Base-by-base conservation (phyloP, 148 eudicot genomes). In the Chenopodium suecicum region DNA sequence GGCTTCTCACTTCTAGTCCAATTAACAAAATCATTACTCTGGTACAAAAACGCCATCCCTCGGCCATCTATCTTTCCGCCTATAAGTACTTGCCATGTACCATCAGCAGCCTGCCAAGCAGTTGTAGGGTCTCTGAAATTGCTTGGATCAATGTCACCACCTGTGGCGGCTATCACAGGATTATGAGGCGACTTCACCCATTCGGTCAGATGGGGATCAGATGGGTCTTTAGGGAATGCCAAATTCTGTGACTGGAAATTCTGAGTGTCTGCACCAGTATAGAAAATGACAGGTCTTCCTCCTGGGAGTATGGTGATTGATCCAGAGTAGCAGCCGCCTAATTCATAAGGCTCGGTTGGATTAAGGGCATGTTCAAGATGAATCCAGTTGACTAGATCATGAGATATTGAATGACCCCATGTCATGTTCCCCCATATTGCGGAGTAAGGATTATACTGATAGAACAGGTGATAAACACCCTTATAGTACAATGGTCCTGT, bases 381-480 rank as follows among this genome's bases (percentile, higher is more conserved):
- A 56, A 76, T 70, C 92, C 92, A 90, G 75, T 86, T 84, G 79
- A 90, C 77, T 25, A 89, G 82, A 83, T 89, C 92, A 32, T 81
- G 78, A 22, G 92, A 89, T 1, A 87, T 82, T 0, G 92, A 86
- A 79, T 90, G 92, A 74, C 88, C 92, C 92, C 92, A 90, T 37
- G 87, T 88, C 67, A 90, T 90, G 76, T 86, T 88, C 3, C 90
- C 92, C 92, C 92, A 90, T 60, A 90, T 78, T 44, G 92, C 85
- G 5, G 86, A 84, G 69, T 86, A 80, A 41, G 89, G 90, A 56
- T 88, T 90, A 81, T 90, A 90, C 60, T 90, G 92, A 75, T 90
- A 89, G 85, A 90, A 90, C 48, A 90, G 78, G 75, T 90, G 92
- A 75, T 90, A 90, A 20, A 81, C 83, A 74, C 92, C 90, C 44